These are phyloP conservation scores for Xylaria sp. DNA, from an alignment of 2,329 filamentous ascomycete genomes.

Conservation along the genomic window DNA sequence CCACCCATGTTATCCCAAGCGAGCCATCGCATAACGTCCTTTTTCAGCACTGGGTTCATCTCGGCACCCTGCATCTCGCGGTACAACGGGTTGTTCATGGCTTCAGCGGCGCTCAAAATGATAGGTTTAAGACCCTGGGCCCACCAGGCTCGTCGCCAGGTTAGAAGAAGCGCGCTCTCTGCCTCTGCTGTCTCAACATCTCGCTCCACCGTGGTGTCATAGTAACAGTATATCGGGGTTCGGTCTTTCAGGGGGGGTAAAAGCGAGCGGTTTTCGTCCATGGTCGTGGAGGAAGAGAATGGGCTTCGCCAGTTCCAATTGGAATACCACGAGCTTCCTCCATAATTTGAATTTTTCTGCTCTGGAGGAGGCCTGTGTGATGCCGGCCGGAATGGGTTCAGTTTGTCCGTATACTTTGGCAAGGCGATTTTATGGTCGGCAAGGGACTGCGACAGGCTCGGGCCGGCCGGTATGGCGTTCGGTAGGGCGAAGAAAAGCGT, in stretches of 20 bases:
- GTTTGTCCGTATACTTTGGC: conserved; percentile 53
- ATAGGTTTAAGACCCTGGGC: conserved; percentile 88
- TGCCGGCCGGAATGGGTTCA: conserved; percentile 71
- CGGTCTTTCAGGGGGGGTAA: conserved; percentile 77
- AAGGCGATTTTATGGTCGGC: conserved; percentile 57
- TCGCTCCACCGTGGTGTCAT: conserved; percentile 71
- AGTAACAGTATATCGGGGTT: conserved; percentile 87
- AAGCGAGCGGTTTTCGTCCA: conserved; percentile 83
- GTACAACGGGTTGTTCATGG: conserved; percentile 82
- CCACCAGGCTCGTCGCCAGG: conserved; percentile 96
- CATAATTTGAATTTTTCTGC: conserved; percentile 78
- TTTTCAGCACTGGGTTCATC: conserved; percentile 66
- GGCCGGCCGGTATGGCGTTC: conserved; percentile 53
- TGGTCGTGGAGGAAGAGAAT: conserved; percentile 79
- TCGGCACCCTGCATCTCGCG: conserved; percentile 67
- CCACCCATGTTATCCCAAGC: conserved; percentile 92
- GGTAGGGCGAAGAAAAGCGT: conserved; percentile 60
- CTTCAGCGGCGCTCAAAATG: conserved; percentile 79
- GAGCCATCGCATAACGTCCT: conserved; percentile 81
- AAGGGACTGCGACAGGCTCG: conserved; percentile 54
- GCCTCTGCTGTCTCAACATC: conserved; percentile 69
- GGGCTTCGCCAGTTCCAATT: conserved; percentile 91
- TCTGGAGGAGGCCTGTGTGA: conserved; percentile 74
- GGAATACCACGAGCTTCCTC: conserved; percentile 82
- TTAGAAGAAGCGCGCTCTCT: conserved; percentile 78